Evolutionary conservation across 2,329 filamentous ascomycete genomes (phyloP).

Genomic region (Botryotinia narcissicola): DNA sequence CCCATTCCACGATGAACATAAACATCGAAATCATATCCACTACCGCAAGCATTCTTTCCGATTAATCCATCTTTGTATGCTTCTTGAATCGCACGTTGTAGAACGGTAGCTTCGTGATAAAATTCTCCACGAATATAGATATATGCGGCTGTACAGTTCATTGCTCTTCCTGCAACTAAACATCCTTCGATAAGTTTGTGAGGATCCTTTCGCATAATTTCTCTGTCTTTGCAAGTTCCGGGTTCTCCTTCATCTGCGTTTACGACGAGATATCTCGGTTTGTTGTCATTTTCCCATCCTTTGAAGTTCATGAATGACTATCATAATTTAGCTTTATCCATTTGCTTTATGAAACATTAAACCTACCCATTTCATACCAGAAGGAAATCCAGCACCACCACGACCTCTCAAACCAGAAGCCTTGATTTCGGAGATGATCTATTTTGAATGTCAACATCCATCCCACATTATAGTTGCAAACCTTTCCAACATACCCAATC

Average conservation of each 20-base stretch:
- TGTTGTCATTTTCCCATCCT: slow-evolving; percentile 96
- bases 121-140: slow-evolving; percentile 99
- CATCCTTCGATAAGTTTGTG: slow-evolving; percentile 99
- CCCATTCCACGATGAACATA: slow-evolving; percentile 95
- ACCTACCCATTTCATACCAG: slow-evolving; percentile 96
- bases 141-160: slow-evolving; percentile 98
- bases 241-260: slow-evolving; percentile 99
- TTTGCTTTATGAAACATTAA: slow-evolving; percentile 13
- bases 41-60: slow-evolving; percentile 96
- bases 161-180: slow-evolving; percentile 90
- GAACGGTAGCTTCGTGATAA: slow-evolving; percentile 87
- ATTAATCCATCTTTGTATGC: slow-evolving; percentile 93
- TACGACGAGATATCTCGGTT: slow-evolving; percentile 94
- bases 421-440: slow-evolving; percentile 97
- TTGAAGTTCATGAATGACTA: slow-evolving; percentile 99
- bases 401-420: slow-evolving; percentile 91
- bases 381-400: slow-evolving; percentile 96
- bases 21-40: slow-evolving; percentile 97
- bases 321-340: slow-evolving; percentile 26
- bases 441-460: slow-evolving; percentile 28
- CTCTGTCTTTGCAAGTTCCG: slow-evolving; percentile 98
- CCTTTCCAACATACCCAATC: slow-evolving; percentile 66
- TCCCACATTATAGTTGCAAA: slow-evolving; percentile 8
- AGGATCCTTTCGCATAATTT: slow-evolving; percentile 99
- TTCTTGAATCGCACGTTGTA: slow-evolving; percentile 96